These are phyloP conservation scores for Diaporthe humulicola DNA, from an alignment of 2,329 filamentous ascomycete genomes.

Conservation along the genomic window DNA sequence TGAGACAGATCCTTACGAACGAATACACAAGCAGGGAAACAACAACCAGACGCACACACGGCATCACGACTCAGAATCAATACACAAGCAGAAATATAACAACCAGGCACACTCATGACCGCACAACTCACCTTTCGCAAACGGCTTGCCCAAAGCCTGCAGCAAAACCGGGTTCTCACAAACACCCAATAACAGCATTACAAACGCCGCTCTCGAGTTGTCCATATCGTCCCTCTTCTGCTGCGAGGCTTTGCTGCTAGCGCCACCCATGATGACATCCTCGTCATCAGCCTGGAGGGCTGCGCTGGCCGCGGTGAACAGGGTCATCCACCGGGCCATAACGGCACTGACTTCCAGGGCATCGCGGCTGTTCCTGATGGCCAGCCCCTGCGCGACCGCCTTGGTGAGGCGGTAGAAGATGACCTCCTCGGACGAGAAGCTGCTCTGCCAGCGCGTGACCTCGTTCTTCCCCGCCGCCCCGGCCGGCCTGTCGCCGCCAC, in stretches of 20 bases:
- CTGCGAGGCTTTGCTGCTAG: constrained; percentile 53
- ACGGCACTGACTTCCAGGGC: constrained; percentile 63
- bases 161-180: constrained; percentile 71
- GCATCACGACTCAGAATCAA: constrained; percentile 9
- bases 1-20: not conserved
- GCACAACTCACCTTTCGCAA: constrained; percentile 62
- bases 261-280: constrained; percentile 56
- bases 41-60: not conserved
- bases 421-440: constrained; percentile 82
- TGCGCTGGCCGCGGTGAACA: constrained; percentile 66
- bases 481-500: constrained; percentile 24
- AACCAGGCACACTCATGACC: constrained; percentile 44
- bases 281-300: constrained; percentile 59
- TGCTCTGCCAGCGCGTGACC: constrained; percentile 64
- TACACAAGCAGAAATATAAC: not conserved
- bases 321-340: constrained; percentile 70
- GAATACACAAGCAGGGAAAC: not conserved
- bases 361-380: constrained; percentile 61
- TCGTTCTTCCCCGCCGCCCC: constrained; percentile 41
- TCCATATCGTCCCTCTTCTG: constrained; percentile 69
- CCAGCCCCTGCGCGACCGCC: constrained; percentile 74
- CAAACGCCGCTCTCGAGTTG: constrained; percentile 72
- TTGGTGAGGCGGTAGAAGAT: constrained; percentile 95
- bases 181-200: constrained; percentile 72
- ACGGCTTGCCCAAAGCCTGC: constrained; percentile 63